Conservation (phyloP, 2,329 filamentous ascomycete genomes). For the Hirsutella rhossiliensis region DNA sequence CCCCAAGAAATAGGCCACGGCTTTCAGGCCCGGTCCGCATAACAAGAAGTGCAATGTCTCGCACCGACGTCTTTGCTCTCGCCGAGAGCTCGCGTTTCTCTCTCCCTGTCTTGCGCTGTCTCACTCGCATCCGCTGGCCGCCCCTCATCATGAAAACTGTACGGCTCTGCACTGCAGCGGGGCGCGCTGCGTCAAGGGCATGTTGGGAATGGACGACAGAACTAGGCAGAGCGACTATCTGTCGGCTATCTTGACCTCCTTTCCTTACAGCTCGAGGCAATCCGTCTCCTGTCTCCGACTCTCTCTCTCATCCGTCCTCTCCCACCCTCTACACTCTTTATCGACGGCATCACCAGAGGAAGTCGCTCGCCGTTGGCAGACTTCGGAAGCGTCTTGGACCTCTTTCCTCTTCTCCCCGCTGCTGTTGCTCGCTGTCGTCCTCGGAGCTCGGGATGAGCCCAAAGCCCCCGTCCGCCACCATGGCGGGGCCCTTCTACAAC, state of each 20-base stretch:
- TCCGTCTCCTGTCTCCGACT: too few relatives aligned
- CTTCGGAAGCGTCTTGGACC: too few relatives aligned
- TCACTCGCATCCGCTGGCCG: background rate
- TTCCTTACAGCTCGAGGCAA: too few relatives aligned
- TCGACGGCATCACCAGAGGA: too few relatives aligned
- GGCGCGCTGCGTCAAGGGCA: background rate
- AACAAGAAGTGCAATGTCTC: background rate
- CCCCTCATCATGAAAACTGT: background rate
- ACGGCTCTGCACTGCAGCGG: background rate
- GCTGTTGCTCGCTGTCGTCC: background rate
- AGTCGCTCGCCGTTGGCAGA: too few relatives aligned
- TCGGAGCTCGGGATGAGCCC: too few relatives aligned
- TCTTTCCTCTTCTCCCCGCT: background rate
- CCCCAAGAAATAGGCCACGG: too few relatives aligned
- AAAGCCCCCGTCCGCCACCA: background rate
- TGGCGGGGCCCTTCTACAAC: background rate
- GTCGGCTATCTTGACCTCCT: too few relatives aligned
- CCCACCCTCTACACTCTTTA: too few relatives aligned
- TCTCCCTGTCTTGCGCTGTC: background rate
- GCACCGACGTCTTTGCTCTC: background rate
- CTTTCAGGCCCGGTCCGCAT: background rate
- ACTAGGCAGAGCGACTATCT: too few relatives aligned
- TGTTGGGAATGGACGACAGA: background rate
- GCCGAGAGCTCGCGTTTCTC: background rate
- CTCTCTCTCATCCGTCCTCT: too few relatives aligned